Evolutionary conservation across 495 filamentous ascomycete genomes (phyloP).

Genomic region (Neurospora sp.): DNA sequence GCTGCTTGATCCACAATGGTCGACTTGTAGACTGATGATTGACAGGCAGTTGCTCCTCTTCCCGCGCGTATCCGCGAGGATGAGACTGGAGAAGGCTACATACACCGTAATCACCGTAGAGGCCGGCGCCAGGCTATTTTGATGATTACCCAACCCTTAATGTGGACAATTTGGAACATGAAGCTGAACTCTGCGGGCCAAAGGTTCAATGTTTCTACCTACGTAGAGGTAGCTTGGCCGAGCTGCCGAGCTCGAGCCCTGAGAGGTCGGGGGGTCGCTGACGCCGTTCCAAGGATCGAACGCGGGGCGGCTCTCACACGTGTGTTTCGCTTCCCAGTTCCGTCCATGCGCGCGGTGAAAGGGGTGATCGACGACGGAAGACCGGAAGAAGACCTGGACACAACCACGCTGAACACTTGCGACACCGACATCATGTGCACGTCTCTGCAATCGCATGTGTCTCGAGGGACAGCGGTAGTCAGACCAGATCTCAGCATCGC

Average conservation of each 20-base stretch:
- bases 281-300: neutral
- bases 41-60: neutral
- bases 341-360: neutral
- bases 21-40: neutral
- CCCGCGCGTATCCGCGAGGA: neutral
- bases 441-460: neutral
- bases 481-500: neutral
- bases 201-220: neutral
- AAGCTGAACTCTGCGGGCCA: neutral
- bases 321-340: neutral
- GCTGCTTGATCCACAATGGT: neutral
- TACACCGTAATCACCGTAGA: neutral
- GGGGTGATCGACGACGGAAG: neutral
- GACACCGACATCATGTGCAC: neutral
- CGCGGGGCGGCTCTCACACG: neutral
- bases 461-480: neutral
- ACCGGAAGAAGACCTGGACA: neutral
- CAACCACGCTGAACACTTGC: neutral
- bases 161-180: neutral
- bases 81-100: neutral
- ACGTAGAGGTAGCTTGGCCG: neutral
- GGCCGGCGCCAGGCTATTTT: neutral
- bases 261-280: neutral
- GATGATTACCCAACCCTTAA: neutral
- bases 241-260: neutral